Evolutionary conservation across 805 yeast genomes (phyloP).

Genomic region (Maudiozyma turicensis): DNA sequence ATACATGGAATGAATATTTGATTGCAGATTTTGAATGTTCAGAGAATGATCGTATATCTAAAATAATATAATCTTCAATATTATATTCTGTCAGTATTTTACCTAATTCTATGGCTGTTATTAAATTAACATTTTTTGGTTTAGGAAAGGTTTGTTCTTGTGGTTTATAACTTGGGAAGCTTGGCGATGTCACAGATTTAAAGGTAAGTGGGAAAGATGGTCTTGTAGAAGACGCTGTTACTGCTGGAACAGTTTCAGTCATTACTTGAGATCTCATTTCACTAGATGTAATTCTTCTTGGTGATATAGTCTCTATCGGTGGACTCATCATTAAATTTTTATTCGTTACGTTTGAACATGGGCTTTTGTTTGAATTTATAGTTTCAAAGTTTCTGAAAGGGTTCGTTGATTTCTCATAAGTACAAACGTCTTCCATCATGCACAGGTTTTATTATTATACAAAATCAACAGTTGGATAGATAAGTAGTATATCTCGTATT

Average conservation of each 20-base stretch:
- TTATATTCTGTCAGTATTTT: conserved; percentile 4
- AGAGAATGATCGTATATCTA: conserved; percentile 73
- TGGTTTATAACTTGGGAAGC: conserved; percentile 12
- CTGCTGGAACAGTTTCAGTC: not conserved
- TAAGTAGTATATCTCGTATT: too few species aligned
- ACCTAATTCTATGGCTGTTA: conserved; percentile 17
- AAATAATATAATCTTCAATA: conserved; percentile 7
- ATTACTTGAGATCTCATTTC: not conserved
- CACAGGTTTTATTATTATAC: too few species aligned
- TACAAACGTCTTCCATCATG: too few species aligned
- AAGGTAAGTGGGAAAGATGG: not conserved
- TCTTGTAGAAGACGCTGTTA: not conserved
- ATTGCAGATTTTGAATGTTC: conserved; percentile 57
- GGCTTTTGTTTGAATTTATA: too few species aligned
- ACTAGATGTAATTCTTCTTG: not conserved
- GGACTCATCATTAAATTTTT: too few species aligned
- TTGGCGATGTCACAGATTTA: conserved; percentile 4
- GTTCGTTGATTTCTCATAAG: too few species aligned
- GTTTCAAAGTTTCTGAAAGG: too few species aligned
- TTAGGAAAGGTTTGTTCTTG: conserved; percentile 18
- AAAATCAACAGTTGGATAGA: too few species aligned
- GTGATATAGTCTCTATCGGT: too few species aligned
- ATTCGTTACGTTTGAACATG: too few species aligned
- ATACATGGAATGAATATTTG: conserved; percentile 56
- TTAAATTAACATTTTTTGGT: conserved; percentile 14